These are phyloP conservation scores for Hypoxylon fragiforme DNA, from an alignment of 495 filamentous ascomycete species.

Conservation along the genomic window DNA sequence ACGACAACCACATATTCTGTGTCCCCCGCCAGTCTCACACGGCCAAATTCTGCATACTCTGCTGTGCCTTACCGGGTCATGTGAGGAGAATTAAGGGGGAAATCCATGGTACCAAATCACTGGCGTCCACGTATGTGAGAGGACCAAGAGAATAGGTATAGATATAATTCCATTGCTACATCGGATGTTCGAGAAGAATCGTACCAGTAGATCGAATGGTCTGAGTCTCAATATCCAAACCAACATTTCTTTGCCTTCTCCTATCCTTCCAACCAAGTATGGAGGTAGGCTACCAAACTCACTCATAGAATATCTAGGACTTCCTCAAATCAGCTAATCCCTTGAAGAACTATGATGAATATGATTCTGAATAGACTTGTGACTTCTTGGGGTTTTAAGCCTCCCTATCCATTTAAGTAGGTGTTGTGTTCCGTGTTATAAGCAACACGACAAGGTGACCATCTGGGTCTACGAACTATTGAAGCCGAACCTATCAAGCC, in stretches of 20 bases:
- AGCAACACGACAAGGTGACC: too few relatives aligned
- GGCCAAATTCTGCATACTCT: slow-evolving; percentile 7
- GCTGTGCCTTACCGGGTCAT: slow-evolving; percentile 26
- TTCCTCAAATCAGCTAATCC: too few relatives aligned
- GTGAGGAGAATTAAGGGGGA: not conserved
- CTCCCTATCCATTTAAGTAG: too few relatives aligned
- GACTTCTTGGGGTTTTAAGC: too few relatives aligned
- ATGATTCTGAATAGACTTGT: too few relatives aligned
- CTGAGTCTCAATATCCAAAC: slow-evolving; percentile 4
- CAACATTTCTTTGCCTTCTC: not conserved
- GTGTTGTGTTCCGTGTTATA: too few relatives aligned
- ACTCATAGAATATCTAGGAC: too few relatives aligned
- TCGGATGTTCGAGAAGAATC: slow-evolving; percentile 15
- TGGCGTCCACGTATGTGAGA: slow-evolving; percentile 23
- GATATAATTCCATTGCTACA: slow-evolving; percentile 19
- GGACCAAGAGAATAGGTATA: slow-evolving; percentile 5
- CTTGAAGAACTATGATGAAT: too few relatives aligned
- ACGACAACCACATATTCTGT: not conserved
- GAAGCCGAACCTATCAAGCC: too few relatives aligned
- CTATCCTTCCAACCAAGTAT: not conserved
- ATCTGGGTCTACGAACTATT: too few relatives aligned
- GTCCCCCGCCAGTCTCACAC: not conserved
- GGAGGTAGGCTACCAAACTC: too few relatives aligned
- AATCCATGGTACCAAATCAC: slow-evolving; percentile 26
- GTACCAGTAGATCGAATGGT: not conserved